Evolutionary conservation across 2,329 filamentous ascomycete genomes (phyloP), one percentile per base, ranked within the genome.

Genomic region (Cryphonectria carpinicola): DNA sequence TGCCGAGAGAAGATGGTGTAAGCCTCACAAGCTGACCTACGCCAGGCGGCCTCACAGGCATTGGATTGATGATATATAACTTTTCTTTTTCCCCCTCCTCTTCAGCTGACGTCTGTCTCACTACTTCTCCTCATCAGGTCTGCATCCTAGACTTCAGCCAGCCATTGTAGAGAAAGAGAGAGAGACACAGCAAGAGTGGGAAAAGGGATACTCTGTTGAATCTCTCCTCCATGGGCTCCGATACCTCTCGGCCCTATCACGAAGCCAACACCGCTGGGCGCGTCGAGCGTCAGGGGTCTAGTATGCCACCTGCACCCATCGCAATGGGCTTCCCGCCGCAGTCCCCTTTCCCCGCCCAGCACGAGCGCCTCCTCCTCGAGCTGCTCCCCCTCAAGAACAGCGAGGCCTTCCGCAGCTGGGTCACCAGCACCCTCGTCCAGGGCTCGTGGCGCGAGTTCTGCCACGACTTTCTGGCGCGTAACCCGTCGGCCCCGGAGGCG

Each of bases 281-380:
- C 14, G 13, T 25, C 13, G 25, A 28, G 25, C 25, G 25, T 56
- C 52, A 11, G 8, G 3, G 14, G 54, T 28, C 25, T 58, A 32
- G 54, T 17, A 19, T 32, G 25, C 25, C 54, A 7, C 28, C 61
- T 14, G 37, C n/a, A 41, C 35, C 64, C 28, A 37, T 28, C 46
- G 3, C 19, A 17, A 49, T 52, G 64, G 64, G 64, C 64, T 17
- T 13, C 46, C 64, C 64, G 14, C 46, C 62, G 25, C 6, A 69
- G 2, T 39, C 56, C 1, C 54, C 32, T 43, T 66, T 80, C 61
- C 73, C 77, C 28, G 69, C 74, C 4, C 80, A 82, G 73, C 79
- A 81, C 73, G 78, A 81, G 74, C 79, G 81, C 43, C 80, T 82
- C 46, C 76, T 82, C 66, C 75, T 82, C 72, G 80, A 82, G 72